phyloP scores from a whole-genome alignment of 1,284 basidiomycete genomes.

The Tilletia caries region DNA sequence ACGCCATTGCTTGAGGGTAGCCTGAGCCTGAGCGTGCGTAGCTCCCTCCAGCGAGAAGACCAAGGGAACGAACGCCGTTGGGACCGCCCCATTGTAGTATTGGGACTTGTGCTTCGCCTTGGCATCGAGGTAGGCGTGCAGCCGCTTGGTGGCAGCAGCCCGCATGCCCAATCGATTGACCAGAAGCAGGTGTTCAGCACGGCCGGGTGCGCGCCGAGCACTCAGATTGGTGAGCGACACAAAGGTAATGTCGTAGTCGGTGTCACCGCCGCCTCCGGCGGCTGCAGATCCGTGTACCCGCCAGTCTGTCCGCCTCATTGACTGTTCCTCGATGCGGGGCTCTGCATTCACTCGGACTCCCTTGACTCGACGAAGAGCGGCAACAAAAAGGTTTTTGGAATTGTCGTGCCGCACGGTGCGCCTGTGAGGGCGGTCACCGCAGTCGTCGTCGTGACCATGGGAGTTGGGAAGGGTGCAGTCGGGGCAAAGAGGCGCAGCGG shows the following conservation, averaged over 20 bases:
- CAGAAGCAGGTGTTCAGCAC: not conserved
- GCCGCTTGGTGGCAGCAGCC: not conserved
- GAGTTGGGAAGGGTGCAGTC: not conserved
- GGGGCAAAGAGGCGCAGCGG: not conserved
- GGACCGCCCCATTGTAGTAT: not conserved
- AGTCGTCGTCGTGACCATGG: conserved; percentile 6
- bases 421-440: conserved; percentile 7
- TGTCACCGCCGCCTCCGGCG: not conserved
- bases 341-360: not conserved
- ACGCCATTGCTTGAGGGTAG: conserved; percentile 2
- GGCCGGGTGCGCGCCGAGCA: not conserved
- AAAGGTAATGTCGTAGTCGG: conserved; percentile 3
- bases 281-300: not conserved
- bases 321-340: not conserved
- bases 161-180: not conserved
- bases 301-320: not conserved
- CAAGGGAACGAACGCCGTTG: not conserved
- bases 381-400: not conserved
- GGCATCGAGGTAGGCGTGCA: not conserved
- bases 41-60: too few species aligned
- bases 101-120: not conserved
- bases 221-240: not conserved
- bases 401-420: too few species aligned
- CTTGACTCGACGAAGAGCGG: not conserved
- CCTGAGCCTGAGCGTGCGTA: not conserved